phyloP scores from a whole-genome alignment of 805 yeast genomes.

The Ogataea methylovora region DNA sequence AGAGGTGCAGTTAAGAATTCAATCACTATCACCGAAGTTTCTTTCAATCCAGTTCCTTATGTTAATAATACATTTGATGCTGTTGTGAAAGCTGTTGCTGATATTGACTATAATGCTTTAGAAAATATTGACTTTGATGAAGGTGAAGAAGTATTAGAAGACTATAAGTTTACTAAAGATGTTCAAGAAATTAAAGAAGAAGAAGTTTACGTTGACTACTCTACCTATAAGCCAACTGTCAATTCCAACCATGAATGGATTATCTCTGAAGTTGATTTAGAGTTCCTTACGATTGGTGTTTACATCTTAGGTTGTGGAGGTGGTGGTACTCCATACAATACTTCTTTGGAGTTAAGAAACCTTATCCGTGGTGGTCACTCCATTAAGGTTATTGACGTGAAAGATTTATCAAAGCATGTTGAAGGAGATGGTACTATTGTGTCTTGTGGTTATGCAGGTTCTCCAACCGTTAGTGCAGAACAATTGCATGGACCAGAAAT shows the following conservation, averaged over 20 bases:
- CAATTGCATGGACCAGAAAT: slow-evolving; percentile 33
- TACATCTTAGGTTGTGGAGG: slow-evolving; percentile 45
- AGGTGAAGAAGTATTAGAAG: neutral
- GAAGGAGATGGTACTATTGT: slow-evolving; percentile 21
- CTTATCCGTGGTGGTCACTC: slow-evolving; percentile 26
- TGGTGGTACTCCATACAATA: slow-evolving; percentile 41
- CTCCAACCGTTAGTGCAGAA: slow-evolving; percentile 40
- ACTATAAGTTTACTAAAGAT: neutral
- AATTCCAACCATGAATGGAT: slow-evolving; percentile 25
- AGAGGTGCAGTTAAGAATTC: slow-evolving; percentile 14
- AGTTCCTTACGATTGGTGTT: slow-evolving; percentile 29
- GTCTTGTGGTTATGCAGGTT: slow-evolving; percentile 34
- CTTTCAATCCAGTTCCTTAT: slow-evolving; percentile 19
- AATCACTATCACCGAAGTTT: slow-evolving; percentile 12
- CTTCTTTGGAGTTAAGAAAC: slow-evolving; percentile 27
- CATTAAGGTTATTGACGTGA: slow-evolving; percentile 27
- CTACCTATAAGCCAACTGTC: slow-evolving; percentile 21
- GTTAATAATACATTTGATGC: slow-evolving; percentile 21
- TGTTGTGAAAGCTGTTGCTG: slow-evolving; percentile 30
- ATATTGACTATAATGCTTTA: slow-evolving; percentile 27
- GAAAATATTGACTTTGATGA: neutral
- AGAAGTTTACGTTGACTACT: slow-evolving; percentile 10
- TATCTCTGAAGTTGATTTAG: slow-evolving; percentile 29
- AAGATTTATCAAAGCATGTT: slow-evolving; percentile 19
- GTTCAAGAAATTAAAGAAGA: slow-evolving; percentile 4